Base-by-base conservation (phyloP, 2,329 filamentous ascomycete species). In the Cercospora berteroae region DNA sequence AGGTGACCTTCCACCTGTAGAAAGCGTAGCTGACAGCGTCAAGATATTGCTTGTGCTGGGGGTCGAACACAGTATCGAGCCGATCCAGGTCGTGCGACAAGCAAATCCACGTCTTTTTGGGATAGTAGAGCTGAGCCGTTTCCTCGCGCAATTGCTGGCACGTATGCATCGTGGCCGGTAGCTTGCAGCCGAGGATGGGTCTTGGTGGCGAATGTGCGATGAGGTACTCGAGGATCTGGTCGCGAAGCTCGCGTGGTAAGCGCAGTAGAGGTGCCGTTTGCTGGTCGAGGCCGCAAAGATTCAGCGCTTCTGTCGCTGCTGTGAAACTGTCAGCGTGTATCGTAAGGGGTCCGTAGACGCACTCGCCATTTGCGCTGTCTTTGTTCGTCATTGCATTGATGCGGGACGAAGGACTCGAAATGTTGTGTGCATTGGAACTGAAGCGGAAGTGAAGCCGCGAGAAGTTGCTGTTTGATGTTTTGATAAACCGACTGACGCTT, bases 191-290 rank as follows among this genome's bases (percentile, higher is more conserved):
- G n/a, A 67, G 56, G 31, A 63, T 31, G 9, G 59, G 33, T 13
- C 36, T 50, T 57, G 65, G 60, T 18, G 60, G 60, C 9, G 48
- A 39, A 36, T 20, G 9, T 20, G 27, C 60, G 36, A 36, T 36
- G 18, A 48, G 31, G 13, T 48, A 31, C 7, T 9, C 31, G 1
- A 67, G 29, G 42, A 67, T 67, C 25, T 63, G 20, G 18, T 64
- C 65, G 12, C 61, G 65, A n/a, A 67, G 60, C 36, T 67, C 65
- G 42, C 65, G 33, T 10, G 65, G 65, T 4, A 67, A 52, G 20
- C 55, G 65, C 27, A 67, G 60, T 27, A 67, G 42, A 10, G 58
- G 64, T 2, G 64, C 48, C 5, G 20, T 48, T n/a, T 18, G 25
- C 8, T 60, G 56, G 6, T 65, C 23, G 33, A 50, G 18, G 20